Base-by-base conservation (phyloP, 1,284 basidiomycete species). In the Puccinia novopanici region DNA sequence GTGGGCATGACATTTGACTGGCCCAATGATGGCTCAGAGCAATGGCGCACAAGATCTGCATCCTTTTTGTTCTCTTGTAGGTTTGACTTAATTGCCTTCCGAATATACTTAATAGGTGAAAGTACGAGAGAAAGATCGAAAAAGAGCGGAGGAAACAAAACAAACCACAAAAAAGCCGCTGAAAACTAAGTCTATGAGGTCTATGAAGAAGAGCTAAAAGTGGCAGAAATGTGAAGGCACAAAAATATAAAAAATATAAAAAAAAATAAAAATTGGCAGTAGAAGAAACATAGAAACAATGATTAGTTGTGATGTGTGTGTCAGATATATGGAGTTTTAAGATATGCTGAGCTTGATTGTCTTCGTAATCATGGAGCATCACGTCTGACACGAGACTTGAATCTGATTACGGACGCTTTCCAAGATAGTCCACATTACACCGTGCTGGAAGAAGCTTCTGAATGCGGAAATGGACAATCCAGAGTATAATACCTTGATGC, bases 341-440 rank as follows among this genome's bases (percentile, higher is more conserved):
- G n/a, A n/a, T n/a, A n/a, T n/a, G n/a, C n/a, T n/a, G n/a, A n/a
- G n/a, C n/a, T n/a, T n/a, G n/a, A n/a, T n/a, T n/a, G n/a, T n/a
- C n/a, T n/a, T n/a, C n/a, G n/a, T n/a, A n/a, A n/a, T n/a, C n/a
- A 40, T 63, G 19, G 27, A 34, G 24, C 24, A 22, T 63, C 27
- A 75, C 30, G 59, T 37, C 45, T 65, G 22, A 48, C 55, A 75
- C 5, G 37, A 30, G 59, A 55, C 19, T 74, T 65, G 22, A 30
- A 80, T 73, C 57, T 80, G 30, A 55, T 52, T 54, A 9, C 78
- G 55, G 30, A 74, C 78, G 19, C 57, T 55, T 40, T 80, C 78
- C 30, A 80, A 48, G 40, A 80, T 80, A 50, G 78, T 80, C 78
- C 78, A 80, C 78, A 80, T 80, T 19, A 80, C 61, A 48, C 78